These are phyloP conservation scores for Westerdykella ornata DNA, from an alignment of 2,329 filamentous ascomycete species.

Conservation along the genomic window DNA sequence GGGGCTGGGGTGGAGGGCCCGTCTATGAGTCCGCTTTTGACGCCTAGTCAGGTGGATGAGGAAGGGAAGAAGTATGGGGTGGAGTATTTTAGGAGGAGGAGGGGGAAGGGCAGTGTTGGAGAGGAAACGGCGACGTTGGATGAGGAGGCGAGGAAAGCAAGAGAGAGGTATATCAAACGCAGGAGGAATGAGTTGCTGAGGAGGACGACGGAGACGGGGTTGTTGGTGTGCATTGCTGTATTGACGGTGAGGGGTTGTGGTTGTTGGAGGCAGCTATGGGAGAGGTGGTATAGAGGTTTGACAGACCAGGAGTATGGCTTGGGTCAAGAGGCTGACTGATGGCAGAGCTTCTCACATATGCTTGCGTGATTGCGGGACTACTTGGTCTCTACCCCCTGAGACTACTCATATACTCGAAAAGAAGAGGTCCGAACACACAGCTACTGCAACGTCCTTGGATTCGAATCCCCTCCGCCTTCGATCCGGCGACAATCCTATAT, in stretches of 20 bases:
- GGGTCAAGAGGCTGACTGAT: slow-evolving; percentile 14
- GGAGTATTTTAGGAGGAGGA: slow-evolving; percentile 33
- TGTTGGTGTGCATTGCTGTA: slow-evolving; percentile 49
- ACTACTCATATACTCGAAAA: slow-evolving; percentile 29
- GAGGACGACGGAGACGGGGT: slow-evolving; percentile 48
- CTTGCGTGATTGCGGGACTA: slow-evolving; percentile 25
- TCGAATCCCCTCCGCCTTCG: slow-evolving; percentile 69
- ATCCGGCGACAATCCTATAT: slow-evolving; percentile 86
- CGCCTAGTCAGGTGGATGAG: slow-evolving; percentile 44
- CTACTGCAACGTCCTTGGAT: slow-evolving; percentile 42
- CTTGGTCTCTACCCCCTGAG: slow-evolving; percentile 36
- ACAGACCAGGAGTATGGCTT: neutral
- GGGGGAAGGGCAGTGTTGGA: slow-evolving; percentile 12
- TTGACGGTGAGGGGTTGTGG: slow-evolving; percentile 40
- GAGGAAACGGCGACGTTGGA: slow-evolving; percentile 20
- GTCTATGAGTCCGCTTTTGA: slow-evolving; percentile 37
- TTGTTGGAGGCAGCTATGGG: slow-evolving; percentile 28
- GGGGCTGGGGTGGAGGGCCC: slow-evolving; percentile 32
- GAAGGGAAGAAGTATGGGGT: slow-evolving; percentile 37
- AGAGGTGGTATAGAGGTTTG: slow-evolving; percentile 39
- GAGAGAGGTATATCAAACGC: slow-evolving; percentile 69
- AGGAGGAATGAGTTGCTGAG: slow-evolving; percentile 88
- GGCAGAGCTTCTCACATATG: slow-evolving; percentile 38
- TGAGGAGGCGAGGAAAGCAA: slow-evolving; percentile 34
- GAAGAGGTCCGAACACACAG: slow-evolving; percentile 16